These are phyloP conservation scores for Ceratobasidium sp. DNA, from an alignment of 1,284 basidiomycete genomes.

Conservation along the genomic window DNA sequence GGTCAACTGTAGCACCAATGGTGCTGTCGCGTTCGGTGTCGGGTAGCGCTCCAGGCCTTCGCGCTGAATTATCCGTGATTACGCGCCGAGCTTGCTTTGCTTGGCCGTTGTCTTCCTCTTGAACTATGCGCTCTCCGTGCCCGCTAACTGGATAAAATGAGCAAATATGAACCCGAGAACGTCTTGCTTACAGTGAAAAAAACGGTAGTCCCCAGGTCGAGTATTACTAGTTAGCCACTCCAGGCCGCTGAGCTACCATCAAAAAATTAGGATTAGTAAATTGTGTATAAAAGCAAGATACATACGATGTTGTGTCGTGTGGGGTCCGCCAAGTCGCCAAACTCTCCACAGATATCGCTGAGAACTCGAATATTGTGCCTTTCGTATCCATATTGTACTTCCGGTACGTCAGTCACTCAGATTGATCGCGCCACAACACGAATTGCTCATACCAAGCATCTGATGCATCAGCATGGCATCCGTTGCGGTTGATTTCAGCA, in stretches of 20 bases:
- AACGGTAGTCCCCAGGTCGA: not conserved
- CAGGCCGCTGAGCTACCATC: not conserved
- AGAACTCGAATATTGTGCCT: not conserved
- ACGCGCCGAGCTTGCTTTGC: conserved; percentile 16
- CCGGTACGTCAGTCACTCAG: too few species aligned
- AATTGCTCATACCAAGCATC: not conserved
- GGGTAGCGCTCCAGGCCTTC: not conserved
- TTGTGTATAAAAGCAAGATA: not conserved
- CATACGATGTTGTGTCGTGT: conserved; percentile 13
- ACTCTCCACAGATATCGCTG: not conserved
- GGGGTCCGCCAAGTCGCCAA: not conserved
- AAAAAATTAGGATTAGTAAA: not conserved
- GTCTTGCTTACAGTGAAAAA: conserved; percentile 7
- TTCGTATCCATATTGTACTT: not conserved
- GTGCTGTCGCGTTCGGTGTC: not conserved
- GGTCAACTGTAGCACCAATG: not conserved
- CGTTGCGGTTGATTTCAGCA: conserved; percentile 2
- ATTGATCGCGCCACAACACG: not conserved
- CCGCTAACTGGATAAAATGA: conserved; percentile 16
- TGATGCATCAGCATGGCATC: not conserved
- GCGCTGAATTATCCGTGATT: not conserved
- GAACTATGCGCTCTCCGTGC: not conserved
- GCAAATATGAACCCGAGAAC: not conserved
- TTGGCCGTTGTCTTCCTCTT: conserved; percentile 2
- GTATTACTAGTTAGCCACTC: conserved; percentile 9